A percentile compares a stretch with the other conserved stretches of the same genome.
Evolutionary conservation across 2,329 filamentous ascomycete species (phyloP).

Genomic region (Coleophoma eucalyptorum): DNA sequence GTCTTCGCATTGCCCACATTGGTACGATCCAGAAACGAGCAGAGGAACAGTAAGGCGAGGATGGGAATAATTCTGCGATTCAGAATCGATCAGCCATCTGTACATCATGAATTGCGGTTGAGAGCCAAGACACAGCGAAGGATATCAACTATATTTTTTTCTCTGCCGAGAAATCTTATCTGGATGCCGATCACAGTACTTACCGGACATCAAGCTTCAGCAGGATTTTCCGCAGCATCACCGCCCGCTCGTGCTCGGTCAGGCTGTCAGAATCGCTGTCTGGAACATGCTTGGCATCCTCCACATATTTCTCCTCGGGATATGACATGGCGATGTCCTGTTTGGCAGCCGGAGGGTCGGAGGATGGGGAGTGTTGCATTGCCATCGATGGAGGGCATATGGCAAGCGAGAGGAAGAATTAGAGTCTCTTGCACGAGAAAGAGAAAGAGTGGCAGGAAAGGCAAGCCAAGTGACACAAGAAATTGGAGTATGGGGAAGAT

Average conservation of each 20-base stretch:
- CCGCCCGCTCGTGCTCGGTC: conserved; percentile 6
- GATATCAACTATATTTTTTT: too few relatives aligned
- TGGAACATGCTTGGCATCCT: conserved; percentile 1
- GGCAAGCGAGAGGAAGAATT: too few relatives aligned
- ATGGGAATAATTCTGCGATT: conserved; percentile 52
- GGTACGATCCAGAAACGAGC: conserved; percentile 64
- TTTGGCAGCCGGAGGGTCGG: neutral
- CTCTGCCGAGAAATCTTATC: neutral
- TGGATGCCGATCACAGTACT: neutral
- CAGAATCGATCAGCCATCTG: neutral
- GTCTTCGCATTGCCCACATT: conserved; percentile 71
- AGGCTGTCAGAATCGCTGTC: neutral
- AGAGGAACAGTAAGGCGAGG: conserved; percentile 61
- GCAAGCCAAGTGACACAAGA: too few relatives aligned
- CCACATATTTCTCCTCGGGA: conserved; percentile 9
- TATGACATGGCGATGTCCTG: conserved; percentile 1
- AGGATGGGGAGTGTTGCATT: too few relatives aligned
- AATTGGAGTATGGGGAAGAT: too few relatives aligned
- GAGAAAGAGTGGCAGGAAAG: too few relatives aligned
- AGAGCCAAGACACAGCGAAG: too few relatives aligned
- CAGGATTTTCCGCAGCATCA: conserved; percentile 39
- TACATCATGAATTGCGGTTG: neutral
- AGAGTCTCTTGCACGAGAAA: too few relatives aligned
- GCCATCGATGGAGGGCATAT: too few relatives aligned
- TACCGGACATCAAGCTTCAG: conserved; percentile 51